Conservation (phyloP, 371 early-diverging fungal species). For the Mortierella polycephala region DNA sequence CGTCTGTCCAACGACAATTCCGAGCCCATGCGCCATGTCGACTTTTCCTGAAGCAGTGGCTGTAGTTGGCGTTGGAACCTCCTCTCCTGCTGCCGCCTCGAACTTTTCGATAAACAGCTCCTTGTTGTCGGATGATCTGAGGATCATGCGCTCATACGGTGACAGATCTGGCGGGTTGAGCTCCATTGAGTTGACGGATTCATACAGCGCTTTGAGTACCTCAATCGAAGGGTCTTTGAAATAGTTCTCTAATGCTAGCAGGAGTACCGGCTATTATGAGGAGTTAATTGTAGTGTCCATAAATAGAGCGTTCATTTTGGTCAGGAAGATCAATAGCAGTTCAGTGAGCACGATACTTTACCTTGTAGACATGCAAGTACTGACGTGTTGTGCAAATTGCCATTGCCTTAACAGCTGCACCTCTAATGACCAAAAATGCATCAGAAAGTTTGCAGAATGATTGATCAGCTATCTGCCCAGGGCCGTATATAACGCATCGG, state of each 20-base stretch:
- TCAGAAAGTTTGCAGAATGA: too few species aligned
- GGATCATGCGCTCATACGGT: slow-evolving; percentile 77
- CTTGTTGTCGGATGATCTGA: slow-evolving; percentile 83
- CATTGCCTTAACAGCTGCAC: slow-evolving; percentile 94
- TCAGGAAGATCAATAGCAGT: background rate
- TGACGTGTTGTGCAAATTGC: slow-evolving; percentile 91
- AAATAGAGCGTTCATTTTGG: background rate
- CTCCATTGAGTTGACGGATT: slow-evolving; percentile 89
- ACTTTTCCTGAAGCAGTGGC: slow-evolving; percentile 17
- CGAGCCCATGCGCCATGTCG: slow-evolving; percentile 44
- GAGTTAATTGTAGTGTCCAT: background rate
- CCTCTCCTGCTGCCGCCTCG: slow-evolving; percentile 40
- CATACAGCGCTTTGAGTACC: slow-evolving; percentile 82
- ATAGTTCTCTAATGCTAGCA: slow-evolving; percentile 92
- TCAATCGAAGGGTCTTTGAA: slow-evolving; percentile 80
- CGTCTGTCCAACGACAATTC: slow-evolving; percentile 45
- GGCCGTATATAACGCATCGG: too few species aligned
- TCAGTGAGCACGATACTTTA: slow-evolving; percentile 33
- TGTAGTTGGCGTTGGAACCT: slow-evolving; percentile 4
- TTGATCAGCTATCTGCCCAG: too few species aligned
- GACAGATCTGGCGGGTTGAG: slow-evolving; percentile 85
- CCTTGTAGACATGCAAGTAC: slow-evolving; percentile 94
- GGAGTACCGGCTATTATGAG: slow-evolving; percentile 76
- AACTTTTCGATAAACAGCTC: slow-evolving; percentile 90
- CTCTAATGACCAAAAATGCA: slow-evolving; percentile 47